Conservation (phyloP, 2,329 filamentous ascomycete genomes). For the Didymella glomerata region DNA sequence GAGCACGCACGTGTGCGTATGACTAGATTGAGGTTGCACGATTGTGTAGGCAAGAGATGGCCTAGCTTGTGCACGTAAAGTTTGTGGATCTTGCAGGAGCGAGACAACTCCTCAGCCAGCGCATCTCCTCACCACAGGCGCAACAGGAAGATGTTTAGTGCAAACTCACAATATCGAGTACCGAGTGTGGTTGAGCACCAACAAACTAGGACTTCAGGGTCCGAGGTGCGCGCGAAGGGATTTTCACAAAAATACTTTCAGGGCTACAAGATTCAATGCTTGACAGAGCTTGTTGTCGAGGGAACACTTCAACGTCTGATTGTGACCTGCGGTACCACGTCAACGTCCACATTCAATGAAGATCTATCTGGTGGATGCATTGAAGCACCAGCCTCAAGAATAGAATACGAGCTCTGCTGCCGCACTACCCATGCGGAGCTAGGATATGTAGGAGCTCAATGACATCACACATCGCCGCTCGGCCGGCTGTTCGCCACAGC, state of each 20-base stretch:
- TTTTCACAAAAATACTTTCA: too few relatives aligned
- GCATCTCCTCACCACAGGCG: not conserved
- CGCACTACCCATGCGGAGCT: slow-evolving; percentile 4
- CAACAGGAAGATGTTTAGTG: not conserved
- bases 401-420: slow-evolving; percentile 17
- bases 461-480: not conserved
- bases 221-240: not conserved
- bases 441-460: not conserved
- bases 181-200: not conserved
- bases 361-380: slow-evolving; percentile 1
- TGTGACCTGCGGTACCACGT: not conserved
- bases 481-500: not conserved
- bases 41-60: not conserved
- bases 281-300: not conserved
- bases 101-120: not conserved
- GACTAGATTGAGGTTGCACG: not conserved
- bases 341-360: slow-evolving; percentile 8
- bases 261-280: not conserved
- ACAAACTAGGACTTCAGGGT: not conserved
- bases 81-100: not conserved
- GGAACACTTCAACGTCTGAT: not conserved
- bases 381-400: slow-evolving; percentile 6
- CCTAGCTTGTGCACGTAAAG: not conserved
- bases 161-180: not conserved
- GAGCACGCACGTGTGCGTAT: not conserved